Percentiles rank a stretch among this genome's conserved stretches.
Evolutionary conservation across 306 rosid species (phyloP).

Genomic region (Cicer yamashitae): DNA sequence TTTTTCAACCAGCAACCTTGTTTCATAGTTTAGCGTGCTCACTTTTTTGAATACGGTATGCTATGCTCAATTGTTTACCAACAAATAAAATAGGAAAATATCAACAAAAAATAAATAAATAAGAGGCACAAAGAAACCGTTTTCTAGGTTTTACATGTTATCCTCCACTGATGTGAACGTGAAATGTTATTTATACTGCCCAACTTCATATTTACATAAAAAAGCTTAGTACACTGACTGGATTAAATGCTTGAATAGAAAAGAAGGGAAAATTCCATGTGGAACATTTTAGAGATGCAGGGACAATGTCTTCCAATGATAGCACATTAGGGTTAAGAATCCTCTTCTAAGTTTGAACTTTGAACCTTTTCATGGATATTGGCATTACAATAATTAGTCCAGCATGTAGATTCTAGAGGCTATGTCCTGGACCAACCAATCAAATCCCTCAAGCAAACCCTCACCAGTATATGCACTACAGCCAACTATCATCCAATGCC

Average conservation of each 20-base stretch:
- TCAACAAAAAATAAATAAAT: too few relatives aligned
- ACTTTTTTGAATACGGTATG: too few relatives aligned
- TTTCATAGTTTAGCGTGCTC: too few relatives aligned
- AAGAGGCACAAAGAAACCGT: too few relatives aligned
- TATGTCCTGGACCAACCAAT: slow-evolving; percentile 90
- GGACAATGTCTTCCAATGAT: neutral
- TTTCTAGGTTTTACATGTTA: neutral
- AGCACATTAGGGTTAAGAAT: slow-evolving; percentile 12
- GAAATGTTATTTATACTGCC: neutral
- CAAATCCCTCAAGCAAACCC: slow-evolving; percentile 81
- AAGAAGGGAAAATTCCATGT: neutral
- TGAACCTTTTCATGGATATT: slow-evolving; percentile 20
- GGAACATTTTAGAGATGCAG: slow-evolving; percentile 16
- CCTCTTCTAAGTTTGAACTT: slow-evolving; percentile 11
- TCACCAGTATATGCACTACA: slow-evolving; percentile 84
- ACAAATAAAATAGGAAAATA: too few relatives aligned
- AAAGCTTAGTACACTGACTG: slow-evolving; percentile 6
- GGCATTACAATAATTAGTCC: slow-evolving; percentile 39
- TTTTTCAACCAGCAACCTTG: too few relatives aligned
- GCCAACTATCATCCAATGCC: slow-evolving; percentile 85
- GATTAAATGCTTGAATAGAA: neutral
- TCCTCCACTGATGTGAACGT: neutral
- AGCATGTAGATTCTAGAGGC: slow-evolving; percentile 87
- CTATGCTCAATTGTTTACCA: too few relatives aligned
- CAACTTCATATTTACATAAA: slow-evolving; percentile 8